Evolutionary conservation across 352 stramenopile species (phyloP), one percentile per base, ranked within the genome.

Genomic region (Phytophthora europaea): DNA sequence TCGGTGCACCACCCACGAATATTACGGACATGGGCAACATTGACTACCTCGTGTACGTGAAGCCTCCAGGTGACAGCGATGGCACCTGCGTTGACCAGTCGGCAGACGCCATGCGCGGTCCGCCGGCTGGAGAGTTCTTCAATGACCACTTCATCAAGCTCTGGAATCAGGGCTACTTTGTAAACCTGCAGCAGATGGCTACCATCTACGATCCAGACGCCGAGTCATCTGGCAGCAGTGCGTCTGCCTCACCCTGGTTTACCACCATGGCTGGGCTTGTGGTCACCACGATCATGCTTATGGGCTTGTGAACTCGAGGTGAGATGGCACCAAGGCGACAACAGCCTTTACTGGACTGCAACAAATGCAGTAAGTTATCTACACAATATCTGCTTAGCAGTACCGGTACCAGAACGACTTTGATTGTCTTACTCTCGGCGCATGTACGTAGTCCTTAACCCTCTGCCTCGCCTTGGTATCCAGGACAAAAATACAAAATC

Each of bases 31-130:
- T 85, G 26, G 54, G 53, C 28, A 82, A 87, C 51, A 76, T 94
- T 18, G 85, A 93, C 69, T 94, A 93, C 72, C 82, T 85, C 31
- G 52, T 93, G 36, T 94, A 85, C 69, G 79, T 92, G 55, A 94
- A 93, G 70, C 83, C 84, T 13, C 76, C 84, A 6, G 87, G 87
- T 65, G 81, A 92, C 53, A 89, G 77, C 20, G 87, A 94, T 67
- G 87, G 87, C 45, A 80, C 73, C 13, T 94, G 87, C 50, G 67
- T 73, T 4, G 72, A 78, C 33, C 70, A 81, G 52, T 85, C 73
- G 0, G 28, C 61, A 9, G 85, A 94, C 26, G 68, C 85, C 1
- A 80, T 91, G 83, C 56, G 57, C 4, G 87, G 85, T 10, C 85
- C 85, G 0, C 66, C 33, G 2, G 85, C 85, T 18, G 85, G 87